phyloP scores from a whole-genome alignment of 257 asterid genomes.

The Nicotiana noctiflora region DNA sequence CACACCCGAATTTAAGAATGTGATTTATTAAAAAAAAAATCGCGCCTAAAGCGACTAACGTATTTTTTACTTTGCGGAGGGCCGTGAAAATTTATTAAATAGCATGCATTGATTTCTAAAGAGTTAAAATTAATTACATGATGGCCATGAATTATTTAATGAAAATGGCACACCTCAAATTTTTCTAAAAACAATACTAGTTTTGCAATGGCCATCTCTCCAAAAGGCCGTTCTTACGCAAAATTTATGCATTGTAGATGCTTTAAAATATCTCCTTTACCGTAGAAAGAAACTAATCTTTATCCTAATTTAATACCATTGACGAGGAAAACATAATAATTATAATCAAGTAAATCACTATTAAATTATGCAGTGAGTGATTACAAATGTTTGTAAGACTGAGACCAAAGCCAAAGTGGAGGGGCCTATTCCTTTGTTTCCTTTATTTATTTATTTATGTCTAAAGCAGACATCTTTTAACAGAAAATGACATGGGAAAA shows the following conservation, averaged over 20 bases:
- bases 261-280: not conserved
- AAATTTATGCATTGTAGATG: not conserved
- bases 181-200: too few species aligned
- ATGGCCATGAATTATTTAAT: too few species aligned
- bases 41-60: too few species aligned
- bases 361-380: not conserved
- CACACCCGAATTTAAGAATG: too few species aligned
- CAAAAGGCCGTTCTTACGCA: not conserved
- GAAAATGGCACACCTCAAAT: too few species aligned
- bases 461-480: not conserved
- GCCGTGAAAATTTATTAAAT: too few species aligned
- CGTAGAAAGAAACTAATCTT: not conserved
- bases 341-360: not conserved
- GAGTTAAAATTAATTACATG: too few species aligned
- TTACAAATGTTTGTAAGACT: not conserved
- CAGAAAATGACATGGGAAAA: constrained; percentile 3
- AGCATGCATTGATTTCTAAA: too few species aligned
- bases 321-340: not conserved
- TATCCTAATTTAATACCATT: not conserved
- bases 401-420: not conserved
- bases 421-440: not conserved
- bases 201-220: not conserved
- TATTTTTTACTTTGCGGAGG: too few species aligned
- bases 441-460: not conserved
- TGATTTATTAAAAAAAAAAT: too few species aligned